phyloP scores from a whole-genome alignment of 163 green algal genomes.

The Volvox carteri region DNA sequence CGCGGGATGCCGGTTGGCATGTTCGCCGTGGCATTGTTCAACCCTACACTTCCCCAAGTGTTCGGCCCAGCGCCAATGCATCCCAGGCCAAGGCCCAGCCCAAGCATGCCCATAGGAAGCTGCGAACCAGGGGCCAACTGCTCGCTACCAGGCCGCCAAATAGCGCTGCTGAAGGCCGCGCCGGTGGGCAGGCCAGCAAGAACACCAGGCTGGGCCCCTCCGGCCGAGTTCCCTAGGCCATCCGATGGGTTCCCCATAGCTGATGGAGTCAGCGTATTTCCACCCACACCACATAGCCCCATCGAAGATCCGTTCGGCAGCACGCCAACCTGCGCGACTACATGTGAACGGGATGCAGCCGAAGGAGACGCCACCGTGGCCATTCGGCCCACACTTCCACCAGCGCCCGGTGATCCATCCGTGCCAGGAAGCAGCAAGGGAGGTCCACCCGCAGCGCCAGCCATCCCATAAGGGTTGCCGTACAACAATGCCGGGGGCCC shows the following conservation, averaged over 20 bases:
- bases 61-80: slow-evolving; percentile 40
- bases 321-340: neutral
- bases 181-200: neutral
- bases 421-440: neutral
- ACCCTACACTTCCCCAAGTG: slow-evolving; percentile 39
- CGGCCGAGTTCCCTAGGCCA: neutral
- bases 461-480: slow-evolving; percentile 27
- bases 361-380: neutral
- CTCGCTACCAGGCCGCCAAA: slow-evolving; percentile 43
- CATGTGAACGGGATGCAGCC: neutral
- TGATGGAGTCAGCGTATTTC: neutral
- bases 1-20: neutral
- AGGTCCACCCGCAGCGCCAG: neutral
- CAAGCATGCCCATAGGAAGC: slow-evolving; percentile 47
- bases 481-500: slow-evolving; percentile 11
- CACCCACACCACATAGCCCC: neutral
- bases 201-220: neutral
- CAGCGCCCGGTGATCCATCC: neutral
- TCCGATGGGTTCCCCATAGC: neutral
- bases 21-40: neutral
- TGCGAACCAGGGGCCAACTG: slow-evolving; percentile 6
- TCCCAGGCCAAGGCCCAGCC: slow-evolving; percentile 39
- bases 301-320: slow-evolving; percentile 8
- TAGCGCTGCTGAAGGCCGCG: slow-evolving; percentile 35
- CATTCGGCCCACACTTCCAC: neutral